Conservation (phyloP, 176 grass and related monocot genomes). For the Ensete glaucum region DNA sequence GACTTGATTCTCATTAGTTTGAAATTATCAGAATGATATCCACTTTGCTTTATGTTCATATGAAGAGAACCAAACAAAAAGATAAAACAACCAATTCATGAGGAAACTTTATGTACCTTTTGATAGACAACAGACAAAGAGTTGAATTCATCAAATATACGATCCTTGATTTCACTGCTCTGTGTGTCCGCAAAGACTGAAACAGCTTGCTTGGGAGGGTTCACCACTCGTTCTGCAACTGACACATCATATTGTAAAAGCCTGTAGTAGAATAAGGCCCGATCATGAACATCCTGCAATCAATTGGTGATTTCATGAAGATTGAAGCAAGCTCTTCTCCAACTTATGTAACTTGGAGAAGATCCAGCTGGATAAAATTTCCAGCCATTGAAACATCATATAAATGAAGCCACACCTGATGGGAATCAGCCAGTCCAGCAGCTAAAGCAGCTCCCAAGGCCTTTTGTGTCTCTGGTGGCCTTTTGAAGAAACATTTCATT, state of each 20-base stretch:
- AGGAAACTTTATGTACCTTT: constrained; percentile 42
- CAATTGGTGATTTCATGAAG: constrained; percentile 16
- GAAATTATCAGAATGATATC: not conserved
- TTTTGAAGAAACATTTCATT: constrained; percentile 97
- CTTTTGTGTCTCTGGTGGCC: constrained; percentile 89
- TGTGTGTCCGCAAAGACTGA: constrained; percentile 98
- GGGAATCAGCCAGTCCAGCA: constrained; percentile 71
- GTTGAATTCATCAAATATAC: constrained; percentile 99
- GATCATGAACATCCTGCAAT: constrained; percentile 91
- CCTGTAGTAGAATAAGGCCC: constrained; percentile 97
- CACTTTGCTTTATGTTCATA: not conserved
- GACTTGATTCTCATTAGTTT: not conserved
- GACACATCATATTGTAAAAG: constrained; percentile 81
- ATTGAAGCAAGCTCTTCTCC: not conserved
- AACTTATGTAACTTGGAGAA: not conserved
- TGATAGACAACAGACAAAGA: constrained; percentile 90
- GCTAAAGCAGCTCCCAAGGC: constrained; percentile 80
- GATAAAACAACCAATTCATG: not conserved
- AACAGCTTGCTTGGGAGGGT: constrained; percentile 97
- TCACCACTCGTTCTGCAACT: constrained; percentile 82
- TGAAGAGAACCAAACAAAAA: not conserved
- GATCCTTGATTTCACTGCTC: constrained; percentile 92
- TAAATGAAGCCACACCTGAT: constrained; percentile 51
- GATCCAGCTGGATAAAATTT: not conserved
- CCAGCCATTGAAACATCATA: not conserved